Base-by-base conservation (phyloP, 768 basidiomycete species). In the Leccinum imitatum region DNA sequence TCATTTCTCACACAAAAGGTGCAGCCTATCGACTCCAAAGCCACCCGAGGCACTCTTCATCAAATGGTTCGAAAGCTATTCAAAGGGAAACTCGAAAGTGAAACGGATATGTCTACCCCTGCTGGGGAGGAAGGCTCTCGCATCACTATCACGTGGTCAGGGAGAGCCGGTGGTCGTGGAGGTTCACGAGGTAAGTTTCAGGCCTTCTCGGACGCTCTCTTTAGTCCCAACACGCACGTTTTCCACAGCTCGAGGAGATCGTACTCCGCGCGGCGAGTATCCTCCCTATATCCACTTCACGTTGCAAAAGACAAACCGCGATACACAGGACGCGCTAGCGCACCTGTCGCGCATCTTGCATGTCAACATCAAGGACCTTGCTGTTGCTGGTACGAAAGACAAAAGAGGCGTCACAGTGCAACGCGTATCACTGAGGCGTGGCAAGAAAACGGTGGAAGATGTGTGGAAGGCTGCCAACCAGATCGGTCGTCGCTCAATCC, bases 341-440 rank as follows among this genome's bases (percentile, higher is more conserved):
- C 81, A 95, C 66, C 76, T 99, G 33, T 80, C 91, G 17, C 87
- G 94, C 14, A 80, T 82, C 31, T 78, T 98, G n/a, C 87, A 89
- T 61, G 85, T 87, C 59, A 84, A 79, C 23, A 72, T 86, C 53
- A 94, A 90, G 74, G 93, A 96, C 68, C 79, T 99, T 8, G 85
- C 87, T 23, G 90, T 95, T 25, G 93, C 95, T 4, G 97, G 97
- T 0, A 99, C 97, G 8, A 99, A 99, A 71, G 97, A 99, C 76
- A 99, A 98, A 71, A 90, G 97, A 35, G 97, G 94, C 0, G 93
- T 98, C 15, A 98, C 97, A 1, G 87, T 92, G 1, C 97, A 99
- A 71, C 86, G 93, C 1, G 93, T 98, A 17, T 89, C 89, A 4
- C 71, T 98, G 15, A 84, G 84, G 56, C 81, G 94, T 15, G 84